Base-by-base conservation (phyloP, 192 early-diverging fungal genomes). In the Thamnidium elegans region DNA sequence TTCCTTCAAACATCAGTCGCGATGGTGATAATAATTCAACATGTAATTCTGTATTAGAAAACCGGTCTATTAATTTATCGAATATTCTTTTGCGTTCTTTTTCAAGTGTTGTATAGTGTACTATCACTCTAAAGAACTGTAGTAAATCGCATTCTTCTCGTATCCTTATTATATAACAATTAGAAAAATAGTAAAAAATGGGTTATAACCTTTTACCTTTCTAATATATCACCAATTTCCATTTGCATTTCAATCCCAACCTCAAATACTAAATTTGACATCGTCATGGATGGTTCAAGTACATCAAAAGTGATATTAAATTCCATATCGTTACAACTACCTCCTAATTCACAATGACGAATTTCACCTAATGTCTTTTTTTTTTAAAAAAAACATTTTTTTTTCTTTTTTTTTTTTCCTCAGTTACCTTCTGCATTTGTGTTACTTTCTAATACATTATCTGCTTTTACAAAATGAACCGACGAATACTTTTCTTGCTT, bases 121-220 rank as follows among this genome's bases (percentile, higher is more conserved):
- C 23, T 19, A 73, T n/a, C n/a, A 64, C 26, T 30, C 66, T 54
- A 23, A 73, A 73, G 32, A 73, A 67, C 0, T 17, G 54, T 2
- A 73, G 31, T 47, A 73, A 47, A 62, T 73, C 31, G 21, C 62
- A 48, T 11, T 58, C 55, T 6, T 58, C 55, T 19, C 45, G 45
- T 7, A 73, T 56, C 32, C 71, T 73, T 62, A 2, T 26, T n/a
- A n/a, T n/a, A n/a, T n/a, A n/a, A n/a, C 26, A 26, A 3, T 26
- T 26, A 26, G 26, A 26, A 26, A 26, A 26, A n/a, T n/a, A n/a
- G n/a, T n/a, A n/a, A n/a, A n/a, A 26, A 26, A 26, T 26, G 26
- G 3, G 26, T 26, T 39, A 44, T 15, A 51, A 56, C 7, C 32
- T 31, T 13, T 7, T 30, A 43, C 51, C 30, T 7, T 30, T 58